Evolutionary conservation across 2,329 filamentous ascomycete genomes (phyloP), one percentile per base, ranked within the genome.

Genomic region (Bertia moriformis): DNA sequence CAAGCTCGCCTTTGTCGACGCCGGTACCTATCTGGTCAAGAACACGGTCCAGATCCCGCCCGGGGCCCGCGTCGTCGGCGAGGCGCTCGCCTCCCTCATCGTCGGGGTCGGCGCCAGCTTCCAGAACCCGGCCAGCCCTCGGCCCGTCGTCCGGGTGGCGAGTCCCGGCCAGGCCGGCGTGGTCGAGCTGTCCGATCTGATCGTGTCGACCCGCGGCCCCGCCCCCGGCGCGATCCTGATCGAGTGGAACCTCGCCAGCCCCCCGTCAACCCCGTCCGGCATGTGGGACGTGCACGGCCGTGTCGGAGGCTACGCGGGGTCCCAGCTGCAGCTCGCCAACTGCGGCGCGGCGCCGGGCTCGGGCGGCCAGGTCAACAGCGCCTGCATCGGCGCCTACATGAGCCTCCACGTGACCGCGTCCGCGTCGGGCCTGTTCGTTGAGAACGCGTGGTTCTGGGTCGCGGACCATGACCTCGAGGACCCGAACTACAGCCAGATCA

Each of bases 261-360:
- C 3, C 50, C n/a, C n/a, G n/a, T 49, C 12, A 51, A 54, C 52
- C 24, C 66, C 67, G 2, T 61, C 61, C 3, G 75, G 71, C 13
- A 66, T 80, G 54, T 88, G 82, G 83, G 83, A 88, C 47, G 73
- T 80, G 12, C 83, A 88, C 57, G 71, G 80, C 51, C 75, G 83
- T 48, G 69, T 89, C 38, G 83, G 81, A 46, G 83, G 83, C 13
- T 77, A 74, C 44, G 69, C 71, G 3, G 81, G 81, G 29, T 83
- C 80, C 3, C 58, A 78, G 29, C 67, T 87, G 19, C 77, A 83
- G 53, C 67, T 73, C 19, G 66, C 74, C 42, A 71, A 73, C 40
- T 91, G 83, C 54, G 59, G 67, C 42, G 84, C 80, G 55, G 53
- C 61, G 37, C 51, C 63, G 40, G 42, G 52, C 42, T 42, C 49